A percentile compares a stretch with the other conserved stretches of the same genome.
These are phyloP conservation scores for Stereum hirsutum DNA, from an alignment of 1,284 basidiomycete genomes.

Conservation along the genomic window DNA sequence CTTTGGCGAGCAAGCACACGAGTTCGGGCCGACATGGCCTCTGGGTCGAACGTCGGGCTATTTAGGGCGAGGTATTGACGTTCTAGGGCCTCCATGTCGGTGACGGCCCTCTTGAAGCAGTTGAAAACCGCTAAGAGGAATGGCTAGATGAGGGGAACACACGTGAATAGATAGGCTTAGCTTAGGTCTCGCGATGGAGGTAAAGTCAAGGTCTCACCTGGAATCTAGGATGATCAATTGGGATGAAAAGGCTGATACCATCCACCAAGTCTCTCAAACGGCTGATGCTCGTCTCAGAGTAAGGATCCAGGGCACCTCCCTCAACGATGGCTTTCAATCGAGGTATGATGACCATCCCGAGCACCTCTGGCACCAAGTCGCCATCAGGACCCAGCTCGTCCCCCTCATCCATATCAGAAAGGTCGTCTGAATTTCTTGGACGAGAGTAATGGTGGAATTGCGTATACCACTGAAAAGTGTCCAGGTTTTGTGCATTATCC, in stretches of 20 bases:
- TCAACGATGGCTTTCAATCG: slow-evolving; percentile 64
- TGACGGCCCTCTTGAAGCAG: slow-evolving; percentile 50
- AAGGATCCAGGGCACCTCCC: slow-evolving; percentile 74
- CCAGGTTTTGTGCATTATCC: slow-evolving; percentile 53
- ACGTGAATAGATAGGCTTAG: slow-evolving; percentile 1
- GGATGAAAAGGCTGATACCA: slow-evolving; percentile 74
- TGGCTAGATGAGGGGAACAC: slow-evolving; percentile 29
- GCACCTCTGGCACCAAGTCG: slow-evolving; percentile 83
- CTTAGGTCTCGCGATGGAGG: slow-evolving; percentile 4
- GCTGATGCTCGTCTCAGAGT: slow-evolving; percentile 60
- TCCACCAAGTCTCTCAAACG: slow-evolving; percentile 70
- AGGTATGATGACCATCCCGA: slow-evolving; percentile 77
- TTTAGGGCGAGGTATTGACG: slow-evolving; percentile 29
- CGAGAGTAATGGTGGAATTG: slow-evolving; percentile 74
- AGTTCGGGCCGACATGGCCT: slow-evolving; percentile 61
- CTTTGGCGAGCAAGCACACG: slow-evolving; percentile 61
- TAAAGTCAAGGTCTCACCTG: slow-evolving; percentile 40
- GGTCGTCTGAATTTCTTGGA: slow-evolving; percentile 26
- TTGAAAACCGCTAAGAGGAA: slow-evolving; percentile 56
- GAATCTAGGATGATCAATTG: slow-evolving; percentile 55
- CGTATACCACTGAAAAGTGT: slow-evolving; percentile 80
- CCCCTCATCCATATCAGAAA: slow-evolving; percentile 36
- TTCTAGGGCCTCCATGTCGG: slow-evolving; percentile 35
- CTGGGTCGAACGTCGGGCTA: slow-evolving; percentile 63
- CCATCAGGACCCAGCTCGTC: slow-evolving; percentile 71